Evolutionary conservation across 805 yeast genomes (phyloP).

Genomic region (Saccharomycopsis amapae): DNA sequence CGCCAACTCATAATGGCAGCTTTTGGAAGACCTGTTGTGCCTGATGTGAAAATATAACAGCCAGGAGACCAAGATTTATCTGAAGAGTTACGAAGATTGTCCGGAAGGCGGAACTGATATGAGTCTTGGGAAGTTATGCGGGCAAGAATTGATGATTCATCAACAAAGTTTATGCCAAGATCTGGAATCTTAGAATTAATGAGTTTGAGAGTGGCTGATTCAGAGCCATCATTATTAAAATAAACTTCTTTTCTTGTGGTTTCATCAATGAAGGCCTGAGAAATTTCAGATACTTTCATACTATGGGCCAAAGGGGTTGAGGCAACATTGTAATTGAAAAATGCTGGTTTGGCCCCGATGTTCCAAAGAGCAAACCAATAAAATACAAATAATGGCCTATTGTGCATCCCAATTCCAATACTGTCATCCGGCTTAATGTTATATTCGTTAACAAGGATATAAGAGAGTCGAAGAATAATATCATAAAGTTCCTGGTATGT

Average conservation of each 20-base stretch:
- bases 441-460: slow-evolving; percentile 53
- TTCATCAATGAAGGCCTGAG: slow-evolving; percentile 67
- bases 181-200: slow-evolving; percentile 32
- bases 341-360: slow-evolving; percentile 83
- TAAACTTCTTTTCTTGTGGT: slow-evolving; percentile 48
- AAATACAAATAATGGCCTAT: slow-evolving; percentile 74
- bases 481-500: slow-evolving; percentile 67
- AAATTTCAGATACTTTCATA: slow-evolving; percentile 56
- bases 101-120: slow-evolving; percentile 48
- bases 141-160: slow-evolving; percentile 41
- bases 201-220: slow-evolving; percentile 31
- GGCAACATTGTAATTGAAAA: slow-evolving; percentile 71
- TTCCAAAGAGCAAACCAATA: slow-evolving; percentile 87
- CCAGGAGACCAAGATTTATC: slow-evolving; percentile 57
- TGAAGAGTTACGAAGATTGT: slow-evolving; percentile 48
- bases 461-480: slow-evolving; percentile 57
- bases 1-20: slow-evolving; percentile 92
- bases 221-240: slow-evolving; percentile 17
- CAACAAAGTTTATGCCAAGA: slow-evolving; percentile 41
- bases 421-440: slow-evolving; percentile 60
- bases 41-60: slow-evolving; percentile 79
- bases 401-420: slow-evolving; percentile 70
- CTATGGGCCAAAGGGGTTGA: slow-evolving; percentile 78
- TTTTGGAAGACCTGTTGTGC: slow-evolving; percentile 92
- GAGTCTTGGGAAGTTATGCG: slow-evolving; percentile 35